A percentile compares a stretch with the other conserved stretches of the same genome.
Evolutionary conservation across 2,329 filamentous ascomycete genomes (phyloP).

Genomic region (Fusarium sublunatum): DNA sequence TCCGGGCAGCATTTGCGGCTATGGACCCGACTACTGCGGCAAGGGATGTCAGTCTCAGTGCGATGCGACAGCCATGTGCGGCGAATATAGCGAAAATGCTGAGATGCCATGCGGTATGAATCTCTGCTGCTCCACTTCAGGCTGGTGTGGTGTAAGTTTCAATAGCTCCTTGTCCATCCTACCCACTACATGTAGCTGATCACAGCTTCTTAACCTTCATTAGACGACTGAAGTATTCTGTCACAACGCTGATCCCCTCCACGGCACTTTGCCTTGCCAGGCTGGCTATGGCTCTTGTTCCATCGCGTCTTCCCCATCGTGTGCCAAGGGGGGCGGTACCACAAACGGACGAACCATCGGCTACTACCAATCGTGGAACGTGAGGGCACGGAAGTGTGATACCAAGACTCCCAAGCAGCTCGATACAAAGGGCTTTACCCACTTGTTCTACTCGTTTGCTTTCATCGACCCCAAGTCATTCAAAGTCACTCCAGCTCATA

Average conservation of each 20-base stretch:
- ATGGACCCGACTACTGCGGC: constrained; percentile 12
- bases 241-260: constrained; percentile 2
- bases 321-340: not conserved
- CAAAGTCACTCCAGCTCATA: not conserved
- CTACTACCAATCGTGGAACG: constrained; percentile 15
- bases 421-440: not conserved
- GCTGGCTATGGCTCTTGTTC: constrained; percentile 11
- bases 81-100: constrained; percentile 15
- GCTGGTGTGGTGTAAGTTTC: constrained; percentile 13
- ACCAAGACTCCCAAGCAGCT: constrained; percentile 8
- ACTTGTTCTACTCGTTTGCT: constrained; percentile 17
- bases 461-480: constrained; percentile 15
- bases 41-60: constrained; percentile 32
- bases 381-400: not conserved
- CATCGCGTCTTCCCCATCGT: not conserved
- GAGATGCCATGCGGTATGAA: constrained; percentile 23
- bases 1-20: not conserved
- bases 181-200: too few relatives aligned
- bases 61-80: constrained; percentile 9
- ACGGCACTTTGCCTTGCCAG: constrained; percentile 9
- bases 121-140: constrained; percentile 7
- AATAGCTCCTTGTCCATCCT: not conserved
- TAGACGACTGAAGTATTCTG: constrained; percentile 2
- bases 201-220: not conserved
- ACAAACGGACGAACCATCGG: not conserved